Evolutionary conservation across 2,329 filamentous ascomycete species (phyloP), one percentile per base, ranked within the genome.

Genomic region (Xylariales sp.): DNA sequence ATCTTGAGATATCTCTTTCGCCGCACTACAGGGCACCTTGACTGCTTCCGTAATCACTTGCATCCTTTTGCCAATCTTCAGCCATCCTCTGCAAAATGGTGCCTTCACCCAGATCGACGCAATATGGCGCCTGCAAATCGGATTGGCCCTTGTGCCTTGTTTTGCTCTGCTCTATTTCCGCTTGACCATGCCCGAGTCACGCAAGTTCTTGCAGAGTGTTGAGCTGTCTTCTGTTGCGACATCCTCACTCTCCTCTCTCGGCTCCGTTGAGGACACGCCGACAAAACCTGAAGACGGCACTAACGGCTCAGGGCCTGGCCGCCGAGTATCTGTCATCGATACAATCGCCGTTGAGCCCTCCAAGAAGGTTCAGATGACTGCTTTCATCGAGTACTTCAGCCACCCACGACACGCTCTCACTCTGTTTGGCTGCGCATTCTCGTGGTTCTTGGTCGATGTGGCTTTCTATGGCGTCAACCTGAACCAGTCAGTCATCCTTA

Each of bases 151-250:
- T 5, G 78, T 79, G 2, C 79, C 75, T 8, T 77, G 70, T 51
- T 69, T 81, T 40, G 79, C 79, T 11, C 28, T 29, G 8, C 64
- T 83, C 14, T 82, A 82, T 60, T 83, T 77, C 62, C 77, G 80
- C 41, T 63, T 83, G n/a, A 83, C 79, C 25, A 81, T 83, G 42
- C 79, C 79, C 2, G 80, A 84, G 57, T 81, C 78, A 11, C 78
- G 78, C 40, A 74, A 78, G 23, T 83, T 37, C 24, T 16, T 19
- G 24, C 23, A 37, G 34, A 37, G 34, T 27, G 23, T 29, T 17
- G 34, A 37, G 34, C 24, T 37, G 10, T 37, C 34, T 17, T 82
- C 58, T 83, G 79, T 7, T 81, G 83, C 46, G 78, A 83, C 56
- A 72, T 83, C n/a, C 65, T 70, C 19, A 72, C 70, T 29, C 76